Conservation (phyloP, 805 yeast species). For the Ogataea siamensis region DNA sequence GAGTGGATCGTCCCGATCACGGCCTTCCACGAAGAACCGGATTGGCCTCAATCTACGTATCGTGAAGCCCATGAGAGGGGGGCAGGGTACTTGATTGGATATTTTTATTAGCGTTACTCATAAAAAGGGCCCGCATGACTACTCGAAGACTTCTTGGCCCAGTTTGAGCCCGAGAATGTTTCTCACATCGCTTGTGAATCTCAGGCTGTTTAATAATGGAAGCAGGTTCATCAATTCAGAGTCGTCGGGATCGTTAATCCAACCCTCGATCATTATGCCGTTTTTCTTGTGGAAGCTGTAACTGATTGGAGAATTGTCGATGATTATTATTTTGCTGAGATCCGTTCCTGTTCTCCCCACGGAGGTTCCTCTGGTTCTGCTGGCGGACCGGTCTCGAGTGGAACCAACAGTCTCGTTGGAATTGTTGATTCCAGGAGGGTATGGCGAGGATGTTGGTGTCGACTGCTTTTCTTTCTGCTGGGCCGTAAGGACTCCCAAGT, state of each 20-base stretch:
- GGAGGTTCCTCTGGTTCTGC: slow-evolving; percentile 18
- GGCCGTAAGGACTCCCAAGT: slow-evolving; percentile 41
- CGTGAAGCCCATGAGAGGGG: slow-evolving; percentile 42
- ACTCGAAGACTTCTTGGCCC: slow-evolving; percentile 65
- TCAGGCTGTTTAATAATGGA: slow-evolving; percentile 74
- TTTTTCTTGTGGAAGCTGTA: slow-evolving; percentile 81
- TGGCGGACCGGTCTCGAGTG: slow-evolving; percentile 32
- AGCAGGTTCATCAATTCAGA: slow-evolving; percentile 74
- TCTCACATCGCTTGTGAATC: slow-evolving; percentile 83
- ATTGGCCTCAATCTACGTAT: slow-evolving; percentile 56
- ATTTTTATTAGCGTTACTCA: slow-evolving; percentile 1
- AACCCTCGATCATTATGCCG: slow-evolving; percentile 92
- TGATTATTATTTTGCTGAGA: slow-evolving; percentile 65
- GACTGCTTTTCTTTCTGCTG: slow-evolving; percentile 8
- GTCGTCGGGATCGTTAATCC: slow-evolving; percentile 97
- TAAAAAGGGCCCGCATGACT: slow-evolving; percentile 10
- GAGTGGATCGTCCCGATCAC: slow-evolving; percentile 9
- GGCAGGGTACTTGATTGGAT: slow-evolving; percentile 16
- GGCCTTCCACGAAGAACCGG: slow-evolving; percentile 25
- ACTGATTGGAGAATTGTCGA: slow-evolving; percentile 92
- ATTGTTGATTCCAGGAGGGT: slow-evolving; percentile 12
- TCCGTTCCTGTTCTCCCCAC: slow-evolving; percentile 38
- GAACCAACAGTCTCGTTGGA: slow-evolving; percentile 15
- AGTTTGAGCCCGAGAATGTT: slow-evolving; percentile 67
- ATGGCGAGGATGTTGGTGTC: slow-evolving; percentile 18